Evolutionary conservation across 139 green algal genomes (phyloP).

Genomic region (Coccomyxa sp.): DNA sequence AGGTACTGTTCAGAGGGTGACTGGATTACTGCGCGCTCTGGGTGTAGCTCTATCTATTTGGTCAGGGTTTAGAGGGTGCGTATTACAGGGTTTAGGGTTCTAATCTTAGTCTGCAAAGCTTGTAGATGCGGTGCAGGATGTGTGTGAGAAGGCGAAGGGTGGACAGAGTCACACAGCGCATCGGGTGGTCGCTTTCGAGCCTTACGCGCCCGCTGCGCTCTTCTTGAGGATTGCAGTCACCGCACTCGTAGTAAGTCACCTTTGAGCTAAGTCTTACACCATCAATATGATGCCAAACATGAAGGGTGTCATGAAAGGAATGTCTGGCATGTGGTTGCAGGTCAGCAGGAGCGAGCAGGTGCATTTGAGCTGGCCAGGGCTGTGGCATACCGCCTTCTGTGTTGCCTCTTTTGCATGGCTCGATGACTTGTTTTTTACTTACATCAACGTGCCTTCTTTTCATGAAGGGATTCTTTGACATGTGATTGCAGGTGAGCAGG

Average conservation of each 20-base stretch:
- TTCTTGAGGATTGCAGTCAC: constrained; percentile 49
- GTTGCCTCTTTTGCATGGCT: too few relatives aligned
- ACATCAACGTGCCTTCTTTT: neutral
- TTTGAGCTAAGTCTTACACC: neutral
- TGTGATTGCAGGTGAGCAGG: neutral
- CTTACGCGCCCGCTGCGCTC: constrained; percentile 62
- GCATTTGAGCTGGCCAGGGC: neutral
- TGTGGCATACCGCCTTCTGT: too few relatives aligned
- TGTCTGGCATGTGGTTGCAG: too few relatives aligned
- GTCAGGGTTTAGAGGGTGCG: too few relatives aligned
- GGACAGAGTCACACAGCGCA: constrained; percentile 61
- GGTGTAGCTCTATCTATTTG: too few relatives aligned
- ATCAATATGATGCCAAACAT: too few relatives aligned
- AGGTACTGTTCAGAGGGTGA: too few relatives aligned
- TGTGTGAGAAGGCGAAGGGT: constrained; percentile 53
- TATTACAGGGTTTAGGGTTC: too few relatives aligned
- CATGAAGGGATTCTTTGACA: neutral
- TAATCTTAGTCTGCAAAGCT: too few relatives aligned
- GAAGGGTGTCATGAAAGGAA: too few relatives aligned
- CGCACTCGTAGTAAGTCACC: neutral
- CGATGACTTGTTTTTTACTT: too few relatives aligned
- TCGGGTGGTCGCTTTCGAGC: constrained; percentile 60
- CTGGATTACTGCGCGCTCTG: too few relatives aligned
- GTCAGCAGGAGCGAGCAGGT: neutral
- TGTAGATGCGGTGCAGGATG: constrained; percentile 42